These are phyloP conservation scores for Mortierella sp. DNA, from an alignment of 371 early-diverging fungal species.

Conservation along the genomic window DNA sequence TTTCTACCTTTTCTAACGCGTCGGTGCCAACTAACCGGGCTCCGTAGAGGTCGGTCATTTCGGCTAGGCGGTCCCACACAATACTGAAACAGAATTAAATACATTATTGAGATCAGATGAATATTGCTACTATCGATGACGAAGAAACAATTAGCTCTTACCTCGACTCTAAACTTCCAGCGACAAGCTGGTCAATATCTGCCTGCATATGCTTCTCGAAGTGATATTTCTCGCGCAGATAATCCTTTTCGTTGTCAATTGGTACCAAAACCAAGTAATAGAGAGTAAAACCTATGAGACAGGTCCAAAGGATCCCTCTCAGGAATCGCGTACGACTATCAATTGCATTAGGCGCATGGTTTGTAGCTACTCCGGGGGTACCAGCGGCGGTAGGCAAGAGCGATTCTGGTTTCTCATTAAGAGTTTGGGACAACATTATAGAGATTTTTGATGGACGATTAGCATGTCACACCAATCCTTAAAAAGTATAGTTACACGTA, in stretches of 20 bases:
- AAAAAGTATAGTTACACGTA: not conserved
- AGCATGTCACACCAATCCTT: not conserved
- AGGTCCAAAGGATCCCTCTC: constrained; percentile 13
- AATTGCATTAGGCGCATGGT: not conserved
- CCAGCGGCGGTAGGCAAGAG: constrained; percentile 7
- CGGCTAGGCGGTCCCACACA: constrained; percentile 69
- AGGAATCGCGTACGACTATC: constrained; percentile 1
- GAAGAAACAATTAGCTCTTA: not conserved
- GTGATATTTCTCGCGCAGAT: not conserved
- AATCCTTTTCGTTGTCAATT: not conserved
- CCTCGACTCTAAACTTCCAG: constrained; percentile 30
- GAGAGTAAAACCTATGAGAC: constrained; percentile 4
- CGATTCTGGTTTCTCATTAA: constrained; percentile 14
- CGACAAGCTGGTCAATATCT: constrained; percentile 35
- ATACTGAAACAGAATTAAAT: constrained; percentile 15
- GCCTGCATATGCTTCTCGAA: constrained; percentile 41
- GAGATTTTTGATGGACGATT: not conserved
- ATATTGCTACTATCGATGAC: not conserved
- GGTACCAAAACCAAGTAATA: constrained; percentile 11
- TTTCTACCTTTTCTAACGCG: constrained; percentile 55
- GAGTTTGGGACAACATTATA: not conserved
- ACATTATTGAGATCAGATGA: not conserved
- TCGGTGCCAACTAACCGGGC: constrained; percentile 61
- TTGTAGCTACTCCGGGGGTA: not conserved
- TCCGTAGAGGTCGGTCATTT: constrained; percentile 69